Evolutionary conservation across 2,329 filamentous ascomycete genomes (phyloP), one percentile per base, ranked within the genome.

Genomic region (Amylocarpus encephaloides): DNA sequence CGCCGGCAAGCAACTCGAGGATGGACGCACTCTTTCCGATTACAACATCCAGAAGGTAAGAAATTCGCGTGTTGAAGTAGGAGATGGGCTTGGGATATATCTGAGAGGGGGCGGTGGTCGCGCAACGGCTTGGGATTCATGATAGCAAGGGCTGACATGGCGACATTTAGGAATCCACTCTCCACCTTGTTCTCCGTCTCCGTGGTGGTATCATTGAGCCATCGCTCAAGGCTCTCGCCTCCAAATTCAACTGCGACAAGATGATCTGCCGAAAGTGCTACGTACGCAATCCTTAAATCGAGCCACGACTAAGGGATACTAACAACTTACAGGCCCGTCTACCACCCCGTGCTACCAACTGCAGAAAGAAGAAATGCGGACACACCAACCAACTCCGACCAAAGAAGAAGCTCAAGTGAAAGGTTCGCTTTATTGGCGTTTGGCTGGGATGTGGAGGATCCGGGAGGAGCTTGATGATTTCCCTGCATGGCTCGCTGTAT

Each of bases 221-320:
- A 68, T 96, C 91, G 68, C 85, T 97, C 69, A 97, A 97, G 86
- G 92, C 89, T 65, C 85, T 97, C 62, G 92, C 92, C 71, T 91
- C 86, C 80, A 96, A 96, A 83, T 97, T 94, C 85, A 97, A 98
- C 86, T 97, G 92, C 87, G 93, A 97, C 66, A 96, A 96, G 86
- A 92, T 92, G 86, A 95, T 97, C 78, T 97, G 93, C 89, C 92
- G 93, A 82, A 97, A 98, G 88, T 98, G 93, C 87, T 97, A 97
- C 78, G 89, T 93, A 85, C 67, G 86, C 84, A 51, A n/a, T 22
- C 38, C 18, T 40, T 15, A 32, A 33, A 44, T 6, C 12, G 19
- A 18, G 9, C 16, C 32, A 33, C 9, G 32, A 44, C 12, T 32
- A 15, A 35, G 32, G 30, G 33, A 38, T 47, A 59, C 58, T 66